Evolutionary conservation across 1,139 yeast species (phyloP).

Genomic region (Hanseniaspora gamundiae): DNA sequence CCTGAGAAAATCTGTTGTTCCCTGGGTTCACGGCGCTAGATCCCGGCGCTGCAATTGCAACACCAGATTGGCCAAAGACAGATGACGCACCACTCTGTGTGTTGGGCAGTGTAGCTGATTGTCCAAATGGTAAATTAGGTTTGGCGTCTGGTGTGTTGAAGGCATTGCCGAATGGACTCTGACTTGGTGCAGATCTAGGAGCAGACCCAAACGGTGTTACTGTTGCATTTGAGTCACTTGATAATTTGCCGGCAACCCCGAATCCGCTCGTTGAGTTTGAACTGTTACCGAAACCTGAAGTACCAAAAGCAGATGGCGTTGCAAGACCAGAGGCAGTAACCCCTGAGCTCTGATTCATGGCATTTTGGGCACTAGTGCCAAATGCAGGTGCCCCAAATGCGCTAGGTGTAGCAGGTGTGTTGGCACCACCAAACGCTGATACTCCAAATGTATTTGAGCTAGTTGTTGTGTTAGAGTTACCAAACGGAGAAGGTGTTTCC

Average conservation of each 20-base stretch:
- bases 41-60: too few relatives aligned
- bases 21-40: too few relatives aligned
- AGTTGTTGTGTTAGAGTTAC: not conserved
- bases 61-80: conserved; percentile 7
- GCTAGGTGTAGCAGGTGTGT: conserved; percentile 1
- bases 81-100: conserved; percentile 7
- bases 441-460: conserved; percentile 4
- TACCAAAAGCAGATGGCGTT: not conserved
- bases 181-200: not conserved
- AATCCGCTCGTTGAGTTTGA: not conserved
- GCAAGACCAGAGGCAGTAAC: conserved; percentile 7
- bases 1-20: conserved; percentile 23
- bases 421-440: conserved; percentile 5
- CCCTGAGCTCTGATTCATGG: conserved; percentile 6
- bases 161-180: not conserved
- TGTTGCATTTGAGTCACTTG: not conserved
- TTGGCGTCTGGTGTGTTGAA: not conserved
- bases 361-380: conserved; percentile 4
- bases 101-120: conserved; percentile 4
- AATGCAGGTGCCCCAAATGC: conserved; percentile 9
- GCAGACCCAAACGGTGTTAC: not conserved
- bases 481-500: not conserved
- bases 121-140: not conserved
- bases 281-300: not conserved
- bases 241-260: not conserved